phyloP scores from a whole-genome alignment of 306 rosid species.

The Cucumis melo region DNA sequence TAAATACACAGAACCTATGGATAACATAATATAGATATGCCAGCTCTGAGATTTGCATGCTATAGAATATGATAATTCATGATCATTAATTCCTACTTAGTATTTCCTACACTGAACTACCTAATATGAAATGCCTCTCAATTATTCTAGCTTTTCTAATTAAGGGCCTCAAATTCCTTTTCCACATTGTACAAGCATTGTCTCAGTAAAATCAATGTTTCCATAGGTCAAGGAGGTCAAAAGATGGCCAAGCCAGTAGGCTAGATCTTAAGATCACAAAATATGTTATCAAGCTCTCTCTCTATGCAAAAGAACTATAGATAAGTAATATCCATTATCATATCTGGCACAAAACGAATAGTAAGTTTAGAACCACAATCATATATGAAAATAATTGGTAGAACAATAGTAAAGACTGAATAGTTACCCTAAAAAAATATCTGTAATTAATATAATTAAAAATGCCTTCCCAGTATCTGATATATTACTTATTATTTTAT shows the following conservation, averaged over 20 bases:
- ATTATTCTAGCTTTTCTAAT: neutral
- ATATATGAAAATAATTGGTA: neutral
- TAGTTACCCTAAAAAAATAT: slow-evolving; percentile 87
- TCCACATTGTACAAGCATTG: neutral
- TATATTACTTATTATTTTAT: slow-evolving; percentile 73
- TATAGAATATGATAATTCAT: neutral
- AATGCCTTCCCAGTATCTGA: slow-evolving; percentile 97
- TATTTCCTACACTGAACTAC: neutral
- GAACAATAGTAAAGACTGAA: slow-evolving; percentile 8
- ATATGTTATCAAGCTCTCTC: neutral
- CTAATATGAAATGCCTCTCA: neutral
- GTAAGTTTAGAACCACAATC: neutral
- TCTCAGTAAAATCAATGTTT: neutral
- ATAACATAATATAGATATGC: neutral
- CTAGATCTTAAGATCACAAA: neutral
- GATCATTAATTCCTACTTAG: neutral
- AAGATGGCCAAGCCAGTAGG: neutral
- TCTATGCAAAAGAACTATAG: neutral
- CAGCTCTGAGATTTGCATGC: neutral
- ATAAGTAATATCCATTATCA: neutral
- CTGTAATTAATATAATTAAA: slow-evolving; percentile 72
- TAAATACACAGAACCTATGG: neutral
- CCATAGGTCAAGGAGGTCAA: neutral
- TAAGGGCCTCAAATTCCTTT: no score
- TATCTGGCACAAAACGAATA: neutral